Conservation (phyloP, 2,329 filamentous ascomycete species). For the Colletotrichum orchidophilum region DNA sequence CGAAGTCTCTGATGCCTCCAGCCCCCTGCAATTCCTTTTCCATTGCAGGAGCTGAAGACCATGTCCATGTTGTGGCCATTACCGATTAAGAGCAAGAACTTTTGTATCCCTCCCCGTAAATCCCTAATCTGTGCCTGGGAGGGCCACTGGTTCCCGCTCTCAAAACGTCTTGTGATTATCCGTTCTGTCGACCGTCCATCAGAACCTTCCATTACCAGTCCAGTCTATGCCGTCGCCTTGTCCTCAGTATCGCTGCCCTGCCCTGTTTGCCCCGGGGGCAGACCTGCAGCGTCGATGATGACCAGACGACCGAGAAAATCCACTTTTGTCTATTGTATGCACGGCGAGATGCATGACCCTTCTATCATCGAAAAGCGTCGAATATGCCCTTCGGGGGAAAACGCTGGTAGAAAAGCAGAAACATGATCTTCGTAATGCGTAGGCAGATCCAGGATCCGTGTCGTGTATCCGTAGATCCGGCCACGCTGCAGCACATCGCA, state of each 20-base stretch:
- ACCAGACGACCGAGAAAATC: constrained; percentile 70
- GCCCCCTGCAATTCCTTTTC: constrained; percentile 34
- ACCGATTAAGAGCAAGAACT: constrained; percentile 41
- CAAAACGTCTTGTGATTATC: constrained; percentile 36
- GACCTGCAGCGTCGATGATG: constrained; percentile 42
- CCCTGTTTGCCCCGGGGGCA: constrained; percentile 37
- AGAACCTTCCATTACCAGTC: constrained; percentile 36
- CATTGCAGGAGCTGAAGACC: constrained; percentile 34
- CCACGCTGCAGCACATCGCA: constrained; percentile 29
- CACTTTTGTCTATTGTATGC: constrained; percentile 70
- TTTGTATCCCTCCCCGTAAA: constrained; percentile 41
- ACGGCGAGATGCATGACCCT: constrained; percentile 48
- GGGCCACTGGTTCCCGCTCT: constrained; percentile 49
- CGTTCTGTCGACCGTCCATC: constrained; percentile 34
- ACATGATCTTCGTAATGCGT: constrained; percentile 43
- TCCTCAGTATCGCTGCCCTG: constrained; percentile 41
- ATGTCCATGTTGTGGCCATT: constrained; percentile 34
- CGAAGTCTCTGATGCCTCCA: constrained; percentile 42
- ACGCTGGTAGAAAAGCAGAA: constrained; percentile 46
- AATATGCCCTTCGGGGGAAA: constrained; percentile 46
- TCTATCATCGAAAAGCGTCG: constrained; percentile 47
- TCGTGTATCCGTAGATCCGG: constrained; percentile 32
- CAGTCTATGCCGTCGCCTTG: constrained; percentile 35
- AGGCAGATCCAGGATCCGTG: constrained; percentile 34
- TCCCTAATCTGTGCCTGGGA: constrained; percentile 49